A percentile compares a stretch with the other conserved stretches of the same genome.
Conservation (phyloP, 345 rosid genomes). For the Eucalyptus guilfoylei region DNA sequence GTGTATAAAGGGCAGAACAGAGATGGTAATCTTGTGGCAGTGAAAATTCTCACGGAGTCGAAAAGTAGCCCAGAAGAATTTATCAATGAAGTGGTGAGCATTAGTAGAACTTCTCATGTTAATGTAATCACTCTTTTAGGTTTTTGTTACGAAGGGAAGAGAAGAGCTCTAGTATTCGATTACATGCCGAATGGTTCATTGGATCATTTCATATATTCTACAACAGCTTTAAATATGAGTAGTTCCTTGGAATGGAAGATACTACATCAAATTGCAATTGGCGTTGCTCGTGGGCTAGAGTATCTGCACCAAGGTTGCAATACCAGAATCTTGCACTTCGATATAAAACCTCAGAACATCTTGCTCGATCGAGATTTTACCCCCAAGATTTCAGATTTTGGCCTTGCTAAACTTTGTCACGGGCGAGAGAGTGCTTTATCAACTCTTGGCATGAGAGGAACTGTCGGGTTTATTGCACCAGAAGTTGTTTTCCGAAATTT, state of each 20-base stretch:
- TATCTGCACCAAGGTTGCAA: constrained; percentile 32
- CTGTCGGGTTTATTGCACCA: constrained; percentile 25
- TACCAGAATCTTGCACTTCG: constrained; percentile 26
- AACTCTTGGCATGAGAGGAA: constrained; percentile 7
- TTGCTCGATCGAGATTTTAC: constrained; percentile 20
- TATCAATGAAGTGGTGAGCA: constrained; percentile 31
- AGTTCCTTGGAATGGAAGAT: constrained; percentile 3
- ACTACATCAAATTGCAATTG: constrained; percentile 6
- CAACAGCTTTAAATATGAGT: not conserved
- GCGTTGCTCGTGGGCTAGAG: constrained; percentile 31
- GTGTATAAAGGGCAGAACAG: constrained; percentile 12
- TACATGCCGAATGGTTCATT: constrained; percentile 32
- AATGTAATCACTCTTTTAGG: constrained; percentile 16
- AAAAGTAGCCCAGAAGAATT: constrained; percentile 16
- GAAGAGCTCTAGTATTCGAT: constrained; percentile 23
- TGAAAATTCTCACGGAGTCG: constrained; percentile 12
- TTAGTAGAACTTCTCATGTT: constrained; percentile 36
- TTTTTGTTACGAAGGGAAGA: constrained; percentile 10
- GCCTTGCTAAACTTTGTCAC: constrained; percentile 26
- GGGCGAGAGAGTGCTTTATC: constrained; percentile 18
- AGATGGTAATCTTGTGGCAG: constrained; percentile 14
- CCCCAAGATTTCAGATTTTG: constrained; percentile 36
- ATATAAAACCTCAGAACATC: constrained; percentile 40
- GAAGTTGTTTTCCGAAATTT: constrained; percentile 16
- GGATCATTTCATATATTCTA: constrained; percentile 8